Percentiles rank a stretch among this genome's conserved stretches.
phyloP scores from a whole-genome alignment of 129 eudicot species.

The Lactuca saligna region DNA sequence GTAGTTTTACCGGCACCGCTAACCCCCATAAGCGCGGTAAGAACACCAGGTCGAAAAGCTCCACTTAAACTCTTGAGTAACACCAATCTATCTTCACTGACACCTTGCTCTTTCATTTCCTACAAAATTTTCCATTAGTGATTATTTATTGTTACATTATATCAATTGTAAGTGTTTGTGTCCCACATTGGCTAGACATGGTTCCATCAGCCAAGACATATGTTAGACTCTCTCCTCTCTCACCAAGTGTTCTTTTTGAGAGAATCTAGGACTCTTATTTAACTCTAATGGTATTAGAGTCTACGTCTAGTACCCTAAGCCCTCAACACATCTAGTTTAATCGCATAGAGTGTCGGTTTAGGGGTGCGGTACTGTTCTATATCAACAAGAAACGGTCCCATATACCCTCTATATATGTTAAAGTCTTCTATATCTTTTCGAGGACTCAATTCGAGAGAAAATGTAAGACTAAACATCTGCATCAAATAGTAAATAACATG shows the following conservation, averaged over 20 bases:
- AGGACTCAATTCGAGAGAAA: background rate
- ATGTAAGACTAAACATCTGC: background rate
- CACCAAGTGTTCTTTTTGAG: background rate
- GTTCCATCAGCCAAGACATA: background rate
- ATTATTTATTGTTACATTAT: background rate
- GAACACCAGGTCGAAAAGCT: constrained; percentile 84
- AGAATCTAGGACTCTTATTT: background rate
- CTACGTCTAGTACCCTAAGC: background rate
- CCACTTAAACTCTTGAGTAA: constrained; percentile 76
- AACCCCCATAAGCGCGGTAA: constrained; percentile 92
- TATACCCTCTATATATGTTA: too few relatives aligned
- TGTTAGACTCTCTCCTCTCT: background rate
- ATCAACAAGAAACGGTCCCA: background rate
- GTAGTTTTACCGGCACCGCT: constrained; percentile 99
- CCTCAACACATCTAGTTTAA: background rate
- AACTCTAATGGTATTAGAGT: background rate
- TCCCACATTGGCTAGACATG: background rate
- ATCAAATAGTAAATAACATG: background rate
- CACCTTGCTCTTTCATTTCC: constrained; percentile 88
- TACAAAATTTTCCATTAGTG: constrained; percentile 20
- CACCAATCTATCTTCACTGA: constrained; percentile 52
- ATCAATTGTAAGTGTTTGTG: background rate
- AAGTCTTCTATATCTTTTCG: background rate
- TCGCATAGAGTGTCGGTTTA: background rate
- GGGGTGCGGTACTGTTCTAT: background rate